Conservation (phyloP, 768 basidiomycete genomes). For the Termitomyces titanicus region DNA sequence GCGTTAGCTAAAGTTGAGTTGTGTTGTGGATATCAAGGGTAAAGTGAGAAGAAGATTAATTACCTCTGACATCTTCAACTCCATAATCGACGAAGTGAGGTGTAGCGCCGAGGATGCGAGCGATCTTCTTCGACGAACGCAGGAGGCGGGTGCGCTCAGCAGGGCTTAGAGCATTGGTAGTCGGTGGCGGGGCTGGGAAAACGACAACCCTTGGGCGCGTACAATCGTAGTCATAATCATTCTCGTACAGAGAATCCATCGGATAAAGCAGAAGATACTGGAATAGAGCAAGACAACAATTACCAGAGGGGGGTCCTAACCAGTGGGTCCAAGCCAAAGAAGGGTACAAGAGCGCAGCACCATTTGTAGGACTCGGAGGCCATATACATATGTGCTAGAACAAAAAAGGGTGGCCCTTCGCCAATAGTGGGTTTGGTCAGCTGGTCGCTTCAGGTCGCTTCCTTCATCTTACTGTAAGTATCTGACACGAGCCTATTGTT, state of each 20-base stretch:
- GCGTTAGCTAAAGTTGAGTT: background rate
- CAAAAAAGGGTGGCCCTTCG: constrained; percentile 2
- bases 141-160: constrained; percentile 53
- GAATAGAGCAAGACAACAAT: background rate
- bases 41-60: too few species aligned
- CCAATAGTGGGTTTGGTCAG: constrained; percentile 1
- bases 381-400: constrained; percentile 5
- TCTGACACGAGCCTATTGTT: constrained; percentile 5
- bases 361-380: background rate
- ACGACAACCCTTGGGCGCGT: constrained; percentile 18
- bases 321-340: constrained; percentile 3
- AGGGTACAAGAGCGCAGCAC: constrained; percentile 3
- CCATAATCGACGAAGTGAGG: constrained; percentile 50
- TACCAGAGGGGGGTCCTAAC: constrained; percentile 2
- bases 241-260: constrained; percentile 3
- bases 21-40: background rate
- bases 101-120: constrained; percentile 52
- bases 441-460: too few species aligned
- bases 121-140: constrained; percentile 57
- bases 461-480: background rate
- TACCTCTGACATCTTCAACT: constrained; percentile 14
- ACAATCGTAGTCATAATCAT: background rate
- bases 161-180: constrained; percentile 49
- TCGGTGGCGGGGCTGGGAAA: constrained; percentile 52
- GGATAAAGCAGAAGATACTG: background rate